phyloP scores from a whole-genome alignment of 2,329 filamentous ascomycete genomes.

The Colletotrichum filicis region DNA sequence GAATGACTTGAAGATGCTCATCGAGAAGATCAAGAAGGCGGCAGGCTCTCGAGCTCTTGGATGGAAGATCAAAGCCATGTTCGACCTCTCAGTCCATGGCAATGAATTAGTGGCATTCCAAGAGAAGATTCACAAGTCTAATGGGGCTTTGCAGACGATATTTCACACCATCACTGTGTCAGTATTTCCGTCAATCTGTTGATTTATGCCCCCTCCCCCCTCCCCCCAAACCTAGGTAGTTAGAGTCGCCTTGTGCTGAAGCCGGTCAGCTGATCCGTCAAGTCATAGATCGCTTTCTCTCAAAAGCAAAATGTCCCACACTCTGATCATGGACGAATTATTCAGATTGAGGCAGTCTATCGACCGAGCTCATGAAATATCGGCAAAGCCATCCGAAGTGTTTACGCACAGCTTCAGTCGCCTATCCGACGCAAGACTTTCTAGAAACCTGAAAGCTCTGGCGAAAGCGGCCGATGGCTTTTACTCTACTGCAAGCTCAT shows the following conservation, averaged over 20 bases:
- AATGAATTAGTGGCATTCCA: constrained; percentile 36
- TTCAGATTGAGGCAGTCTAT: constrained; percentile 37
- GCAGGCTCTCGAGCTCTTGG: constrained; percentile 8
- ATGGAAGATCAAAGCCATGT: constrained; percentile 26
- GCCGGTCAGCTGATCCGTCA: not conserved
- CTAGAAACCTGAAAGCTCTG: constrained; percentile 38
- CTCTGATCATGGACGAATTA: constrained; percentile 36
- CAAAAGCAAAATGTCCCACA: constrained; percentile 35
- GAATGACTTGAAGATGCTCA: constrained; percentile 34
- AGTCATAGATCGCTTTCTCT: constrained; percentile 33
- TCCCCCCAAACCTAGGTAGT: too few species aligned
- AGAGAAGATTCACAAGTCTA: constrained; percentile 42
- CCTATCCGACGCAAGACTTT: constrained; percentile 29
- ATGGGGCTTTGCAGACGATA: constrained; percentile 42
- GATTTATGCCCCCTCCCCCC: not conserved
- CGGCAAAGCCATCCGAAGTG: constrained; percentile 28
- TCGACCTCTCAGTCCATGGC: constrained; percentile 36
- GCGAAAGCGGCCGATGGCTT: constrained; percentile 40
- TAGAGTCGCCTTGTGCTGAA: too few species aligned
- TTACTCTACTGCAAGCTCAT: constrained; percentile 39
- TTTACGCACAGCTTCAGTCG: not conserved
- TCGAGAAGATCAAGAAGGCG: constrained; percentile 35
- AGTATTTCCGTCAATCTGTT: not conserved
- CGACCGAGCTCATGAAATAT: constrained; percentile 36
- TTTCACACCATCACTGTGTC: constrained; percentile 40